These are phyloP conservation scores for Phytophthora citricola DNA, from an alignment of 352 stramenopile genomes.

Conservation along the genomic window DNA sequence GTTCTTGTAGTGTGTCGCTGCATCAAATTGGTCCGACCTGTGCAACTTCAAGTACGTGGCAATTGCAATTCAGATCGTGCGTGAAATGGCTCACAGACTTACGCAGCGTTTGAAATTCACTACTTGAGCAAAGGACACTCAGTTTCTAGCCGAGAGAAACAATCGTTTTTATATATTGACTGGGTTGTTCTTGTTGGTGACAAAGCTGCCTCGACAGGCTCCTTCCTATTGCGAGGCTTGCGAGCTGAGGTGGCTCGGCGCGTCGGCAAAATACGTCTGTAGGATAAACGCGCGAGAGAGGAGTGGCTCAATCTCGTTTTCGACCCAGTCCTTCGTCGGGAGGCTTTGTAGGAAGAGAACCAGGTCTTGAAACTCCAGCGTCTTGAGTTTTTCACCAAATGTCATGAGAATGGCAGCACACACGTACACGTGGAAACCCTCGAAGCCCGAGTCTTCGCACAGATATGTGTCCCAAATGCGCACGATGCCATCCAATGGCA, in stretches of 20 bases:
- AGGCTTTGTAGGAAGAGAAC: slow-evolving; percentile 97
- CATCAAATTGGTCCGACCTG: too few relatives aligned
- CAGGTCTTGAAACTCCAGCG: slow-evolving; percentile 98
- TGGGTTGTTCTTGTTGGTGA: slow-evolving; percentile 8
- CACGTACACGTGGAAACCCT: slow-evolving; percentile 99
- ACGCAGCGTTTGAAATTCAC: too few relatives aligned
- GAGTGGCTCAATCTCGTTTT: slow-evolving; percentile 98
- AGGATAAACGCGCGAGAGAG: slow-evolving; percentile 97
- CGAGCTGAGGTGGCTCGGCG: slow-evolving; percentile 77
- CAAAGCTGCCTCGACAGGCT: slow-evolving; percentile 12
- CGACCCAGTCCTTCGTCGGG: slow-evolving; percentile 96
- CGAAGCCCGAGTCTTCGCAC: slow-evolving; percentile 98
- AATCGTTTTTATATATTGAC: slow-evolving; percentile 30
- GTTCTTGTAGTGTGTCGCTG: too few relatives aligned
- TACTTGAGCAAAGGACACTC: too few relatives aligned
- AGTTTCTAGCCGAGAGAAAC: too few relatives aligned
- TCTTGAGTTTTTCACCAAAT: slow-evolving; percentile 95
- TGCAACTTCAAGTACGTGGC: too few relatives aligned
- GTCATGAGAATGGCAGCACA: slow-evolving; percentile 98
- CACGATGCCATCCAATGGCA: slow-evolving; percentile 95
- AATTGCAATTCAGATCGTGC: too few relatives aligned
- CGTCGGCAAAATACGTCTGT: slow-evolving; percentile 92
- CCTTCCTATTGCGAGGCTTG: slow-evolving; percentile 34
- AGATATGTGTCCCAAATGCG: slow-evolving; percentile 99
- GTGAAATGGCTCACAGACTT: too few relatives aligned